These are phyloP conservation scores for Helianthus tuberosus DNA, from an alignment of 129 eudicot genomes.

Conservation along the genomic window DNA sequence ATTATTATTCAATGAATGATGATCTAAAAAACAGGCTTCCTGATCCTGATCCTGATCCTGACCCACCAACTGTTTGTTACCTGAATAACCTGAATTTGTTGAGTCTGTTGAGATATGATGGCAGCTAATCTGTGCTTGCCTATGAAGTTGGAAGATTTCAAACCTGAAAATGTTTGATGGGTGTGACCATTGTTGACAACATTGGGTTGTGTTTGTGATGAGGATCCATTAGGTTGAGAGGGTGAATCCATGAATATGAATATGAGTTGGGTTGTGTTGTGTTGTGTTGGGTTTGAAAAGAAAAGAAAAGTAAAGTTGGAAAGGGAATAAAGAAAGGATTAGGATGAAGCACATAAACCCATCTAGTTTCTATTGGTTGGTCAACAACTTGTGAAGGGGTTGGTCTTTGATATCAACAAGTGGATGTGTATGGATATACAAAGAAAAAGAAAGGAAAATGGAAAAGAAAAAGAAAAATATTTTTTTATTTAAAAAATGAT, in stretches of 20 bases:
- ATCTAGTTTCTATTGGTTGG: slow-evolving; percentile 32
- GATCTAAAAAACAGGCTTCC: not conserved
- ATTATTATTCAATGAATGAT: slow-evolving; percentile 7
- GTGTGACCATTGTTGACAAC: not conserved
- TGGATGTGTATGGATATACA: slow-evolving; percentile 14
- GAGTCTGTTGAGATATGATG: slow-evolving; percentile 41
- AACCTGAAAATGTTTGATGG: slow-evolving; percentile 18
- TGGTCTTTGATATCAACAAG: slow-evolving; percentile 22
- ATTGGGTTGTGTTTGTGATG: slow-evolving; percentile 17
- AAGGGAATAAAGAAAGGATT: slow-evolving; percentile 25
- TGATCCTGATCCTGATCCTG: no score
- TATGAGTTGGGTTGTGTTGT: not conserved
- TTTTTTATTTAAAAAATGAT: no score
- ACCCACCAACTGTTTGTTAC: not conserved
- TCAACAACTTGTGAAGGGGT: slow-evolving; percentile 28
- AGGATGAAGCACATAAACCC: slow-evolving; percentile 32
- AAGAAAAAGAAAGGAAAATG: not conserved
- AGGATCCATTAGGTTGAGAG: slow-evolving; percentile 23
- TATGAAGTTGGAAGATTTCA: slow-evolving; percentile 28
- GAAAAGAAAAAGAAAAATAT: no score
- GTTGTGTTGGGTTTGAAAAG: not conserved
- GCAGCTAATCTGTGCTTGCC: slow-evolving; percentile 45
- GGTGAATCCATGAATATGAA: slow-evolving; percentile 31
- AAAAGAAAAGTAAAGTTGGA: slow-evolving; percentile 10
- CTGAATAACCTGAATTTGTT: slow-evolving; percentile 41